Conservation (phyloP, 192 early-diverging fungal genomes). For the Podila epigama region DNA sequence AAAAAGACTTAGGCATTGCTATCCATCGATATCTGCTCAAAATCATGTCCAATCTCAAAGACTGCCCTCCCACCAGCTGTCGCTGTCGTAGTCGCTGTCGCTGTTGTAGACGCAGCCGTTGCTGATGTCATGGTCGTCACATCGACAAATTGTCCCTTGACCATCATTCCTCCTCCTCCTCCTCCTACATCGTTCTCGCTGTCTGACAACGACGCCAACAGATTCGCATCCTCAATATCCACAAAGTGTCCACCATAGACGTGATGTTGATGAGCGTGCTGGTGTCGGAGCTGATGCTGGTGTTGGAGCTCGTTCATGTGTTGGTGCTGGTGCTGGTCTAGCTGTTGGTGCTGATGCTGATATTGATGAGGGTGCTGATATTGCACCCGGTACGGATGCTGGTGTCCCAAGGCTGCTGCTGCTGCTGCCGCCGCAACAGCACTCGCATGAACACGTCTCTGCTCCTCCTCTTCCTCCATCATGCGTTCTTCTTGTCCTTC, state of each 20-base stretch:
- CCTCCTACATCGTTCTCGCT: not conserved
- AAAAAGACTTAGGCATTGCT: too few species aligned
- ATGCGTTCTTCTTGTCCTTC: conserved; percentile 24
- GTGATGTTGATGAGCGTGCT: conserved; percentile 2
- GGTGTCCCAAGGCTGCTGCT: conserved; percentile 2
- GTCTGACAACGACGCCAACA: not conserved
- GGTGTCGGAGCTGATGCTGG: not conserved
- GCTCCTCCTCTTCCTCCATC: conserved; percentile 19
- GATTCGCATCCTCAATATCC: not conserved
- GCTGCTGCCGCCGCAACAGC: not conserved
- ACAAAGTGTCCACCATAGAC: too few species aligned
- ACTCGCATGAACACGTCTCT: too few species aligned
- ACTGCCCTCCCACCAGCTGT: not conserved
- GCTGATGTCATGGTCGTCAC: conserved; percentile 1
- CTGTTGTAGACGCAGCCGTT: not conserved
- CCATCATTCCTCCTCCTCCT: too few species aligned
- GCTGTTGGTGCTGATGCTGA: not conserved
- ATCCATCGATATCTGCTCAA: conserved; percentile 40
- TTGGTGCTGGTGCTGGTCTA: not conserved
- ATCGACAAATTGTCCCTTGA: too few species aligned
- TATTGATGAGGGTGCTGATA: not conserved
- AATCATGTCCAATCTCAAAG: conserved; percentile 12
- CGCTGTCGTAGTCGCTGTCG: not conserved
- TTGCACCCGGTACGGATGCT: not conserved
- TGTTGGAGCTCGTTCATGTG: not conserved